Evolutionary conservation across 768 basidiomycete species (phyloP).

Genomic region (Mycena filopes): DNA sequence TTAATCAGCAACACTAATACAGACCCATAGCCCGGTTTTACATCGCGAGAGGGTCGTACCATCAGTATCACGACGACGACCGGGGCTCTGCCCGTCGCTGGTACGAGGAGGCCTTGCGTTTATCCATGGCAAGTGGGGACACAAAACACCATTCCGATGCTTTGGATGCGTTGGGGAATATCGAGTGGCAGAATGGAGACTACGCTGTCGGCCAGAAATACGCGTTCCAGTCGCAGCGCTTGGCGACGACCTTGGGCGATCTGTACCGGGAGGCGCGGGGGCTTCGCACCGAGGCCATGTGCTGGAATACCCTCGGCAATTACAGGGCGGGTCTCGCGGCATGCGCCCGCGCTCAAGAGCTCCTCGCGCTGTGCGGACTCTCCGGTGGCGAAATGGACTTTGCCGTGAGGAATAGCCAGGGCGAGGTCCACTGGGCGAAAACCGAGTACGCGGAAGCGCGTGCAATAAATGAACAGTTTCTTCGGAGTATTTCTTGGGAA

Average conservation of each 20-base stretch:
- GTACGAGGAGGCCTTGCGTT: no score
- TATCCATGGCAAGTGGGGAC: no score
- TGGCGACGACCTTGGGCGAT: no score
- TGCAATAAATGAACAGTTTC: not conserved
- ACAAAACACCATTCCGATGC: no score
- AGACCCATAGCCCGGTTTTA: not conserved
- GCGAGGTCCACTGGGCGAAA: not conserved
- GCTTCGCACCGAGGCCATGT: slow-evolving; percentile 1
- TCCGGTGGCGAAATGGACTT: not conserved
- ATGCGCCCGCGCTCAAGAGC: not conserved
- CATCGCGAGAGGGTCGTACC: slow-evolving; percentile 3
- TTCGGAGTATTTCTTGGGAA: not conserved
- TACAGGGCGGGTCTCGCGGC: not conserved
- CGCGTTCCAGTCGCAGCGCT: not conserved
- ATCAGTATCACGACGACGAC: not conserved
- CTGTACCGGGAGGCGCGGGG: not conserved
- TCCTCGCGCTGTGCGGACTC: not conserved
- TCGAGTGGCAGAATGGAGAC: no score
- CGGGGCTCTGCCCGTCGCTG: slow-evolving; percentile 4
- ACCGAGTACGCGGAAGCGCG: slow-evolving; percentile 11
- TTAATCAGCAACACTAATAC: no score
- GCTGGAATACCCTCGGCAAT: slow-evolving; percentile 3
- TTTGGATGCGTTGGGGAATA: no score
- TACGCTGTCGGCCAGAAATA: not conserved
- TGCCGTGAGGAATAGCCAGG: not conserved